Percentiles rank a stretch among this genome's conserved stretches.
Conservation (phyloP, 345 rosid species). For the Clarkia xantiana region DNA sequence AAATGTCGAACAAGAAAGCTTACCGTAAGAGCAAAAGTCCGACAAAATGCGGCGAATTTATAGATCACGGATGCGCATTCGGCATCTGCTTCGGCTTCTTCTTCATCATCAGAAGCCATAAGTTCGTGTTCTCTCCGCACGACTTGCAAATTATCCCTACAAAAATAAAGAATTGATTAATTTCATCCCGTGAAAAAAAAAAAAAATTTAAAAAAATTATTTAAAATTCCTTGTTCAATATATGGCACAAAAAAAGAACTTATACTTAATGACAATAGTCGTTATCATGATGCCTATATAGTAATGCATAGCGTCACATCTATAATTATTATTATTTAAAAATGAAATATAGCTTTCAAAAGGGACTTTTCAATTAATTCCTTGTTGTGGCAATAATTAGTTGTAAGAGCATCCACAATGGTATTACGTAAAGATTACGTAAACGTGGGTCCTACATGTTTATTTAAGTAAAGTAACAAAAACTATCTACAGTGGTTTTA, state of each 20-base stretch:
- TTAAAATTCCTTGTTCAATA: too few species aligned
- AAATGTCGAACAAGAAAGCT: constrained; percentile 10
- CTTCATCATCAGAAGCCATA: constrained; percentile 10
- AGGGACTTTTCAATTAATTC: constrained; percentile 1
- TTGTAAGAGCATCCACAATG: too few species aligned
- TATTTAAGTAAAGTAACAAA: too few species aligned
- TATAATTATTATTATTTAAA: background rate
- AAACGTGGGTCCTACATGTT: too few species aligned
- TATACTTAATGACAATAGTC: too few species aligned
- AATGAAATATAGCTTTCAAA: background rate
- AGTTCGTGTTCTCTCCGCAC: constrained; percentile 21
- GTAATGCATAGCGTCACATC: too few species aligned
- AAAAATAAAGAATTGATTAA: background rate
- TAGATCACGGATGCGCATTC: constrained; percentile 38
- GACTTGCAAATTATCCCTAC: constrained; percentile 47
- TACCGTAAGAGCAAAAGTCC: constrained; percentile 50
- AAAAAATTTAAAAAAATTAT: too few species aligned
- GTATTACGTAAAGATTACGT: too few species aligned
- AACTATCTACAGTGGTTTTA: too few species aligned
- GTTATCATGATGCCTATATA: too few species aligned
- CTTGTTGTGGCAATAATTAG: constrained; percentile 12
- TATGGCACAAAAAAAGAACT: too few species aligned
- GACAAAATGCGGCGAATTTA: constrained; percentile 40
- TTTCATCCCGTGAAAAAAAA: too few species aligned
- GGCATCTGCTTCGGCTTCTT: constrained; percentile 13